Evolutionary conservation across 768 basidiomycete species (phyloP), one percentile per base, ranked within the genome.

Genomic region (Baorangia bicolor): DNA sequence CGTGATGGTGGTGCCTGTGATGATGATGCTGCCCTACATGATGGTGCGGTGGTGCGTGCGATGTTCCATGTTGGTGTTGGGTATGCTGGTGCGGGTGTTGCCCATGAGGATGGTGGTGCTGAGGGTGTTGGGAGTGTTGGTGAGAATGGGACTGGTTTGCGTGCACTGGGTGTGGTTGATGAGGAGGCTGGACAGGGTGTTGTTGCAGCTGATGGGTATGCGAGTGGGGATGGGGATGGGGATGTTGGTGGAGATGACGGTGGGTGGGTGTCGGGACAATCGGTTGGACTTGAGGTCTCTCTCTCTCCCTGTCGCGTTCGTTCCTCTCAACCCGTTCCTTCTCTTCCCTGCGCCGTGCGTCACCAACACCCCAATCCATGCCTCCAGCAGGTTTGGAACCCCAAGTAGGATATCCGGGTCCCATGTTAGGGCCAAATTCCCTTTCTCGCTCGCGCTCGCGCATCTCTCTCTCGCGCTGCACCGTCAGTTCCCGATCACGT

Each of bases 11-110:
- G 13, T 65, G 64, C 42, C 64, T 64, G 28, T 65, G 75, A 58
- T 84, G 83, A 53, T 83, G 80, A 53, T 85, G 82, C 48, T 81
- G 81, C n/a, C 73, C 60, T 34, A 75, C 69, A 52, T 77, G 75
- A 56, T 75, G 73, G 35, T 77, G 76, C 75, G 82, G 55, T 81
- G 59, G 59, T 43, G 50, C 76, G 41, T 66, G 64, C 25, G 63
- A 71, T 53, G 75, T 27, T 33, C 53, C 54, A 18, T 70, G 70
- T 12, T 67, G 69, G 39, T 65, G 60, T 50, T 70, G 74, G 49
- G 61, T 61, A 53, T 73, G 73, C 49, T 72, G 75, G 53, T 66
- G 60, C 38, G 63, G 51, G 70, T 75, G 49, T 33, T 67, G 71
- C 45, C 68, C 65, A 37, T 60, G 68, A 13, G 65, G 40, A 51